Base-by-base conservation (phyloP, 345 rosid genomes). In the Garcia nutans region DNA sequence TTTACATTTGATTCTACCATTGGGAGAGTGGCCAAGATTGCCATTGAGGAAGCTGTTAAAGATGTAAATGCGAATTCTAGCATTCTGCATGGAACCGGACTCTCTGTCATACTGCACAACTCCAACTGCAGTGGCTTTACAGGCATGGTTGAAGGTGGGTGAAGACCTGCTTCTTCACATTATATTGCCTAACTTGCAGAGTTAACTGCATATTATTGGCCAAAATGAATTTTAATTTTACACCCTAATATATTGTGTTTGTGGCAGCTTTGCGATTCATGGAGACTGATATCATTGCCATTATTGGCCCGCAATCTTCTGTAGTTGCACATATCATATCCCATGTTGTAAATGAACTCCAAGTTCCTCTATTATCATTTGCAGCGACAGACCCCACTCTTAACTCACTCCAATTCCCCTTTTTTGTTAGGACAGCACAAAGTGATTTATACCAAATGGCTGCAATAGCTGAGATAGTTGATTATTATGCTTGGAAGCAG, bases 371-470 rank as follows among this genome's bases (percentile, higher is more conserved):
- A 72, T 80, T 95, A 62, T 90, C 99, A 19, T 95, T 95, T 82
- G 89, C 86, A 62, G 97, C 90, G n/a, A 93, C 99, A 8, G 99
- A 95, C 67, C 94, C 97, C n/a, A 86, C 94, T 37, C 89, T 95
- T 58, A 83, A 88, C 60, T 88, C 97, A 7, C 88, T 93, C 42
- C 96, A 93, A 82, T 95, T 86, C 79, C 99, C 99, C 5, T 95
- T 83, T 82, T 91, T 95, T 65, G 83, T 95, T 15, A 87, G 97
- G 84, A 89, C 97, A 10, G 84, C 86, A 26, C 98, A 82, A 70
- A 93, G 91, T 76, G 99, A 95, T 85, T 57, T 81, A 54, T 85
- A 89, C 79, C 96, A 95, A 71, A 95, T 95, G 99, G 80, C 89
- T 37, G 97, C 98, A 20, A 86, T 91, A 72, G 91, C 97, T 50